Evolutionary conservation across 75 land plant genomes (phyloP).

Genomic region (Cunninghamia lanceolata): DNA sequence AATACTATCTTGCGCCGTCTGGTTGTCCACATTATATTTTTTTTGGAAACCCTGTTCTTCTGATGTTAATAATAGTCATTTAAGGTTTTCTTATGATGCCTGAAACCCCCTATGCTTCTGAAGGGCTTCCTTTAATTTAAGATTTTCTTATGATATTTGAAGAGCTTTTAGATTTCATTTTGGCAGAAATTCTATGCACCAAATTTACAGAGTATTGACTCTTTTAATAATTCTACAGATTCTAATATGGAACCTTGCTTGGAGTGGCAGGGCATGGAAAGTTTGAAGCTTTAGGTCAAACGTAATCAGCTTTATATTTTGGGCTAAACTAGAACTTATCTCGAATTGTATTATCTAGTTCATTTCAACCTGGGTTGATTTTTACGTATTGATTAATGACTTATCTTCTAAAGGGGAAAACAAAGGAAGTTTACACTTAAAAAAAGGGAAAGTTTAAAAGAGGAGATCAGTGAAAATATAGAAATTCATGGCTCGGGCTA

Average conservation of each 20-base stretch:
- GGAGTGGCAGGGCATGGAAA: neutral
- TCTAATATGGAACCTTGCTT: neutral
- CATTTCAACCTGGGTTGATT: neutral
- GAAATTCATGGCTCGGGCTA: constrained; percentile 45
- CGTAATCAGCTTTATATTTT: neutral
- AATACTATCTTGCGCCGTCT: neutral
- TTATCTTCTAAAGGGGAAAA: neutral
- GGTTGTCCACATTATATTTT: neutral
- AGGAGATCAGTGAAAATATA: constrained; percentile 19
- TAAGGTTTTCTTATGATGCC: neutral
- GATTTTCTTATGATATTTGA: neutral
- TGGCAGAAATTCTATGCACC: neutral
- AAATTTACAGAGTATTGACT: neutral
- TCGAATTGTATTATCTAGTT: neutral
- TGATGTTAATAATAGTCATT: neutral
- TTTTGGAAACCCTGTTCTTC: neutral
- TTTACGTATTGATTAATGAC: neutral
- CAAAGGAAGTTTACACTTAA: neutral
- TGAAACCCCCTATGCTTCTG: neutral
- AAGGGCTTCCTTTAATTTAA: neutral
- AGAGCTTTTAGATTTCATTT: neutral
- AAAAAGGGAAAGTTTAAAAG: neutral
- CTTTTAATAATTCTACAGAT: neutral
- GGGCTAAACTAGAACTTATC: neutral
- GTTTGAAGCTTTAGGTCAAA: neutral